Base-by-base conservation (phyloP, 352 stramenopile species). In the Phytophthora niederhauseri region DNA sequence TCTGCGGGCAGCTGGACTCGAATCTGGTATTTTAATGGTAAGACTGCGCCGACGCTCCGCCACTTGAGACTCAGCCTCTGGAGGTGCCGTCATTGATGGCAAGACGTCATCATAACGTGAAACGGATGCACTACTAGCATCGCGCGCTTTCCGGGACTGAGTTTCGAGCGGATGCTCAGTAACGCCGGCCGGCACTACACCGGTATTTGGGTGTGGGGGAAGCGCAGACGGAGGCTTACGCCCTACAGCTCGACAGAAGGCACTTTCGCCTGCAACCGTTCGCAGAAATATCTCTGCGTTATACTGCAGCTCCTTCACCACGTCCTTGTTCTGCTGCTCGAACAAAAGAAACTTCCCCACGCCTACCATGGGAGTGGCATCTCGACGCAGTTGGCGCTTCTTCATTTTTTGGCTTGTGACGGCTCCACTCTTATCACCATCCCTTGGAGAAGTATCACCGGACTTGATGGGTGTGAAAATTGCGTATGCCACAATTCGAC, bases 291-390 rank as follows among this genome's bases (percentile, higher is more conserved):
- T 84, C 61, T 97, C 90, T 1, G 88, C 89, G 49, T 89, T 93
- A 67, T 94, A 97, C 65, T 96, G 87, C 9, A 97, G 72, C 61
- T 97, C 90, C 66, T 97, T 97, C 57, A 97, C 75, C n/a, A 97
- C 85, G 43, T 97, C 90, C 64, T 96, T 95, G 75, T 96, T 97
- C 53, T 96, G 87, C 60, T 96, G 90, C 57, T 96, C 89, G 61
- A 91, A 97, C 3, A 97, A 65, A n/a, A 95, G 55, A 49, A 97
- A 86, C 41, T 96, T 96, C 15, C 90, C 88, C 14, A 90, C 74
- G 4, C 89, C 88, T 49, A 85, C 75, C 26, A 91, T 66, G 22
- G 88, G 87, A 43, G 81, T 85, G 7, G 87, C 77, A 61, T 94
- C 83, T n/a, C 83, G 83, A 26, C 84, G 80, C n/a, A 90, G 54